phyloP scores from a whole-genome alignment of 805 yeast species.

The Cyberlindnera maritima region DNA sequence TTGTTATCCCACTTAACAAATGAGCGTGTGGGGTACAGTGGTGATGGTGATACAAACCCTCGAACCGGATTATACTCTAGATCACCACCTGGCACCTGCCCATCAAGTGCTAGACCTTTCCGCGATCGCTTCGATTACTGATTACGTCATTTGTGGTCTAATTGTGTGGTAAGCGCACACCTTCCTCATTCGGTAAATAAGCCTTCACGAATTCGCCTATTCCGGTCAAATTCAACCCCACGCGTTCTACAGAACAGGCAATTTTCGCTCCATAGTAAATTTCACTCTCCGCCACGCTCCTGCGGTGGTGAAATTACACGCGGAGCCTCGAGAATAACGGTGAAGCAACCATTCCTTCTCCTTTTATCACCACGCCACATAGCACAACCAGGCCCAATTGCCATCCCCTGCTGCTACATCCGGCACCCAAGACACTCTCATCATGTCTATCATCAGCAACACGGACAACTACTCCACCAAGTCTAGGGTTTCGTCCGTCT shows the following conservation, averaged over 20 bases:
- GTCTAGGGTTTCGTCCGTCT: constrained; percentile 38
- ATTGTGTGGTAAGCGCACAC: constrained; percentile 12
- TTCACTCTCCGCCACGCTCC: background rate
- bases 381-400: too few species aligned
- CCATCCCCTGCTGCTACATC: too few species aligned
- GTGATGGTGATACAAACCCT: too few species aligned
- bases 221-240: constrained; percentile 2
- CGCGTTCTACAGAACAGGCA: constrained; percentile 1
- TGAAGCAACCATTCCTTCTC: background rate
- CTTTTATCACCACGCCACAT: background rate
- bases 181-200: constrained; percentile 13
- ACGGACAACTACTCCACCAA: constrained; percentile 19
- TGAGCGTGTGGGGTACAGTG: too few species aligned
- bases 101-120: too few species aligned
- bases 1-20: too few species aligned
- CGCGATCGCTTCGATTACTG: too few species aligned
- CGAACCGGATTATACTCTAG: background rate
- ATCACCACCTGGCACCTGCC: too few species aligned
- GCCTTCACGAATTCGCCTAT: background rate
- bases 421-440: background rate
- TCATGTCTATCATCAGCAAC: constrained; percentile 24
- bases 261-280: constrained; percentile 2
- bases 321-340: background rate
- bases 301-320: constrained; percentile 7
- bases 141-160: too few species aligned